phyloP scores from a whole-genome alignment of 2,329 filamentous ascomycete genomes.

The Exophiala dermatitidis region DNA sequence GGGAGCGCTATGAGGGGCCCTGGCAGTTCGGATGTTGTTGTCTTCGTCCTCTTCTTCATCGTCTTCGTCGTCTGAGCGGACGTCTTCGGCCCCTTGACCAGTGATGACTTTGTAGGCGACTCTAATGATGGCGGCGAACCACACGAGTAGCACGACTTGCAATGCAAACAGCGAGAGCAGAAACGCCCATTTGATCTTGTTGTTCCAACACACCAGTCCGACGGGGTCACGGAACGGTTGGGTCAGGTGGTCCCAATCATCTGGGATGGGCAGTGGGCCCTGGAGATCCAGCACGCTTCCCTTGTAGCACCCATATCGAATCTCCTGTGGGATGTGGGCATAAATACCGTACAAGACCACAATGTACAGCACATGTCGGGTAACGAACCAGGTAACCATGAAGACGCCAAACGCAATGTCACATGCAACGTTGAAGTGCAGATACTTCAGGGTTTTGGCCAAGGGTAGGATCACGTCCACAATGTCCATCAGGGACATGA shows the following conservation, averaged over 20 bases:
- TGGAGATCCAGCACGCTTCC: constrained; percentile 50
- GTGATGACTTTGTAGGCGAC: constrained; percentile 74
- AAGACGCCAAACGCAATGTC: constrained; percentile 80
- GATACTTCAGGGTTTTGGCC: constrained; percentile 90
- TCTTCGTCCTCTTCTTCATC: constrained; percentile 46
- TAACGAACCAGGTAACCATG: constrained; percentile 74
- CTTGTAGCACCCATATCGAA: constrained; percentile 65
- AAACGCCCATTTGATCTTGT: constrained; percentile 68
- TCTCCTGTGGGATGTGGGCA: constrained; percentile 54
- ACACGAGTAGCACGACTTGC: constrained; percentile 72
- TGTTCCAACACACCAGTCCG: constrained; percentile 72
- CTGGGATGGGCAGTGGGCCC: constrained; percentile 47
- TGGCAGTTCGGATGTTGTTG: not conserved
- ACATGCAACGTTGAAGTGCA: constrained; percentile 66
- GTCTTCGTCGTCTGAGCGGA: constrained; percentile 77
- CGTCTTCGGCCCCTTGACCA: constrained; percentile 73
- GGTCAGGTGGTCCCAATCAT: constrained; percentile 56
- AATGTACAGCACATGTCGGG: constrained; percentile 74
- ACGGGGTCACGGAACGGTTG: constrained; percentile 66
- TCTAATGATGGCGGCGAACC: constrained; percentile 82
- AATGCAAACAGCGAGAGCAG: constrained; percentile 67
- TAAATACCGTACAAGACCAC: constrained; percentile 78
- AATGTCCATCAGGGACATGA: constrained; percentile 87
- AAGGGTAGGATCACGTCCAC: constrained; percentile 85
- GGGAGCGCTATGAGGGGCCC: not conserved